Conservation (phyloP, 2,329 filamentous ascomycete genomes). For the Drechslerella stenobrocha region DNA sequence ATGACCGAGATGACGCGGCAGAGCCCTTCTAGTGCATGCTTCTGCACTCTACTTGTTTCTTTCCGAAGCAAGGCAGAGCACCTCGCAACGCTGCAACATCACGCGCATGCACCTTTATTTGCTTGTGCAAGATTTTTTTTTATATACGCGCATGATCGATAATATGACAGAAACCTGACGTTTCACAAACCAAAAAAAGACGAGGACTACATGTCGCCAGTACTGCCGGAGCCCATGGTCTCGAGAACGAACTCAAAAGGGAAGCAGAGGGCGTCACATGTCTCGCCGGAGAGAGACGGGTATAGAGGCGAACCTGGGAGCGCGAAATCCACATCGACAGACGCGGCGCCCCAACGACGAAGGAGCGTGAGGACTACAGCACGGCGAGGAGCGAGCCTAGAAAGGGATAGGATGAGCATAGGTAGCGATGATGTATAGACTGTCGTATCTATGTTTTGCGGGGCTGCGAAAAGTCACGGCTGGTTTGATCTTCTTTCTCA, state of each 20-base stretch:
- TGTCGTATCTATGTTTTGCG: background rate
- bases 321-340: constrained; percentile 24
- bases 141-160: constrained; percentile 2
- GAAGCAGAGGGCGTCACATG: constrained; percentile 39
- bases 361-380: constrained; percentile 35
- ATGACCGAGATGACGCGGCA: background rate
- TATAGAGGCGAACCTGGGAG: constrained; percentile 27
- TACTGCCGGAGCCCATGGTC: constrained; percentile 21
- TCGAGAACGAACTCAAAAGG: constrained; percentile 46
- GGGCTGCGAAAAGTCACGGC: constrained; percentile 12
- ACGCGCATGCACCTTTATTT: background rate
- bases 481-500: constrained; percentile 1
- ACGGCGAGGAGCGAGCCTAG: constrained; percentile 25
- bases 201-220: constrained; percentile 28
- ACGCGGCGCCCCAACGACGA: constrained; percentile 38
- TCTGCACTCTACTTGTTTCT: constrained; percentile 14
- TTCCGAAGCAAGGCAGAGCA: constrained; percentile 8
- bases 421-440: constrained; percentile 33
- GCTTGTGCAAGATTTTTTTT: background rate
- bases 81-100: background rate
- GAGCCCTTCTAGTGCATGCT: constrained; percentile 34
- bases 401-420: constrained; percentile 35
- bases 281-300: constrained; percentile 35
- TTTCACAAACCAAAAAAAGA: constrained; percentile 24
- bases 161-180: constrained; percentile 12